Evolutionary conservation across 306 rosid genomes (phyloP).

Genomic region (Fragaria iinumae): DNA sequence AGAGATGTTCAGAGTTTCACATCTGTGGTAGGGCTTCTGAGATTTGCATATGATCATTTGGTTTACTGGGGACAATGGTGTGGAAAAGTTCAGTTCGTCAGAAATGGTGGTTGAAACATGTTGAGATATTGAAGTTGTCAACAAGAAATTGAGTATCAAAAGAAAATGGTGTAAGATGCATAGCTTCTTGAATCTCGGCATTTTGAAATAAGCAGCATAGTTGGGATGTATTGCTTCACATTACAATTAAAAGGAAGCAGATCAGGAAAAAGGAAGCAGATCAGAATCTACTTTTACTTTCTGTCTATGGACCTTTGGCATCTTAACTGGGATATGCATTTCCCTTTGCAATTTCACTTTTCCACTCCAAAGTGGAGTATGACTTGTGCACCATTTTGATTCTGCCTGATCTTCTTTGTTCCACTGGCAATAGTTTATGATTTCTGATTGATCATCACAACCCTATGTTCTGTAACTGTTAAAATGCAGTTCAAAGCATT

Average conservation of each 20-base stretch:
- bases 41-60: constrained; percentile 39
- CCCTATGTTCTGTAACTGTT: background rate
- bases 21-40: constrained; percentile 30
- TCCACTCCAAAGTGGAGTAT: background rate
- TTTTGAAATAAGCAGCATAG: constrained; percentile 9
- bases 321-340: background rate
- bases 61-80: constrained; percentile 36
- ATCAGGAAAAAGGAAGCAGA: background rate
- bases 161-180: constrained; percentile 33
- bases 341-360: background rate
- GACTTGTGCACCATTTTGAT: background rate
- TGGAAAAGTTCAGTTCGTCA: constrained; percentile 43
- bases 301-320: constrained; percentile 10
- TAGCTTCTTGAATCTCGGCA: constrained; percentile 37
- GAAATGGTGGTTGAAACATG: constrained; percentile 31
- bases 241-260: background rate
- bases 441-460: background rate
- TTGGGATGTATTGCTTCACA: background rate
- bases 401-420: background rate
- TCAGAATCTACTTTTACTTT: constrained; percentile 14
- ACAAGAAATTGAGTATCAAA: constrained; percentile 35
- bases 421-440: background rate
- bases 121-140: constrained; percentile 36
- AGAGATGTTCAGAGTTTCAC: constrained; percentile 28
- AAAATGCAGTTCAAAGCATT: background rate